Conservation (phyloP, 768 basidiomycete genomes). For the Kwoniella europaea region DNA sequence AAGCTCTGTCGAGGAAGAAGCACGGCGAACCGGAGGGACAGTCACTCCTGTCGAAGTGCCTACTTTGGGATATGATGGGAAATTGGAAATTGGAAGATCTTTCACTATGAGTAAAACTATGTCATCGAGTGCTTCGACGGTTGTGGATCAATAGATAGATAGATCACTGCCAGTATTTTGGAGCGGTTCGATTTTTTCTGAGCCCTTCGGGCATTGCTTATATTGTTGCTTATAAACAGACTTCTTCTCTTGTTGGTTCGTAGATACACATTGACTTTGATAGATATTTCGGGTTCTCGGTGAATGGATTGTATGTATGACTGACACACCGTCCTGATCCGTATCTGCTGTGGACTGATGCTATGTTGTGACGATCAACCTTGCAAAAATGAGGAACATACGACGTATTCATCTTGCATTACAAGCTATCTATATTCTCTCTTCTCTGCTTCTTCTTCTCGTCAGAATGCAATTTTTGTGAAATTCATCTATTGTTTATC, state of each 20-base stretch:
- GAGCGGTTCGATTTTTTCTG: too few relatives aligned
- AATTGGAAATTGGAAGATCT: neutral
- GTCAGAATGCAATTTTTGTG: neutral
- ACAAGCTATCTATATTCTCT: too few relatives aligned
- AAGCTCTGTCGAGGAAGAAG: neutral
- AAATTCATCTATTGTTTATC: conserved; percentile 23
- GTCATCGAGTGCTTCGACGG: neutral
- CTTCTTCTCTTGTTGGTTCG: too few relatives aligned
- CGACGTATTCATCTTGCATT: too few relatives aligned
- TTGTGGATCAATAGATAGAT: neutral
- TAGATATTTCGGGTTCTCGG: neutral
- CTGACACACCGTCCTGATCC: too few relatives aligned
- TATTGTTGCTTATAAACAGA: neutral
- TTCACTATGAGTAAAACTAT: conserved; percentile 1
- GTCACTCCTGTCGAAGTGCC: neutral
- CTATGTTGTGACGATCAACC: too few relatives aligned
- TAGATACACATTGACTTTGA: neutral
- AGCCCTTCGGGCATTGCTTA: neutral
- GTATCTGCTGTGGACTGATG: too few relatives aligned
- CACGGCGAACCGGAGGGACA: neutral
- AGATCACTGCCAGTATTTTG: too few relatives aligned
- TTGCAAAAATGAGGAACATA: too few relatives aligned
- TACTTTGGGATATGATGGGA: neutral
- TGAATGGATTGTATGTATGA: too few relatives aligned
- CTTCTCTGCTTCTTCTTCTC: too few relatives aligned